These are phyloP conservation scores for Scolecobasidium constrictum DNA, from an alignment of 2,329 filamentous ascomycete genomes.

Conservation along the genomic window DNA sequence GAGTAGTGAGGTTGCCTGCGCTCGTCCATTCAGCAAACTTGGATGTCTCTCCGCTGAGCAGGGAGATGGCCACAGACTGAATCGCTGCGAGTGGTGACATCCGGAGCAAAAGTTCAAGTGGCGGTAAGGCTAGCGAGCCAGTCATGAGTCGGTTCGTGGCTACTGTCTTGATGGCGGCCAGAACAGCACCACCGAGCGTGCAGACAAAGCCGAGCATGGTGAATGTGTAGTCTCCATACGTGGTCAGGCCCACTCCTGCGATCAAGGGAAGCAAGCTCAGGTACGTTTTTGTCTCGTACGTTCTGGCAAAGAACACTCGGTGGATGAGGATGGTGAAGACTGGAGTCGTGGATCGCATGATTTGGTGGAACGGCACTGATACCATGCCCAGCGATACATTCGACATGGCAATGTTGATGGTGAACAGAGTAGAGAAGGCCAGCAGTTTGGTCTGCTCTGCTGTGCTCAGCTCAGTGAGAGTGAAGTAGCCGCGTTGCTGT, in stretches of 20 bases:
- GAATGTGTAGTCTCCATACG: conserved; percentile 52
- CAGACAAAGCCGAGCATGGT: conserved; percentile 37
- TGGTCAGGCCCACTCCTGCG: conserved; percentile 48
- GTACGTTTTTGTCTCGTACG: conserved; percentile 49
- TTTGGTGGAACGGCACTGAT: conserved; percentile 56
- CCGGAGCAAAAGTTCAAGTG: conserved; percentile 50
- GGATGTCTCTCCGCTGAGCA: conserved; percentile 38
- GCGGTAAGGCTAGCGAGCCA: conserved; percentile 44
- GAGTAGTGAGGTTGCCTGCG: conserved; percentile 16
- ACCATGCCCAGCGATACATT: conserved; percentile 52
- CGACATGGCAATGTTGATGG: conserved; percentile 53
- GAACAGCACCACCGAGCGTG: conserved; percentile 26
- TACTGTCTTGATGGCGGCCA: conserved; percentile 44
- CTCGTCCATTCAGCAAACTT: conserved; percentile 13
- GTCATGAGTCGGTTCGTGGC: conserved; percentile 56
- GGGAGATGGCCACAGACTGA: conserved; percentile 43
- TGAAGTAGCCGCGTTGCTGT: conserved; percentile 41
- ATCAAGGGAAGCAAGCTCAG: conserved; percentile 52
- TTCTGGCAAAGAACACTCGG: conserved; percentile 43
- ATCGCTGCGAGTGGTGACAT: conserved; percentile 51
- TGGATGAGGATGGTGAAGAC: conserved; percentile 53
- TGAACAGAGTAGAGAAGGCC: conserved; percentile 50
- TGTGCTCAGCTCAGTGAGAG: conserved; percentile 39
- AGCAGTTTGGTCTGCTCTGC: conserved; percentile 46
- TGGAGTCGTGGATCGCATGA: conserved; percentile 50